Evolutionary conservation across 169 alveolate species (phyloP).

Genomic region (Babesia bigemina): DNA sequence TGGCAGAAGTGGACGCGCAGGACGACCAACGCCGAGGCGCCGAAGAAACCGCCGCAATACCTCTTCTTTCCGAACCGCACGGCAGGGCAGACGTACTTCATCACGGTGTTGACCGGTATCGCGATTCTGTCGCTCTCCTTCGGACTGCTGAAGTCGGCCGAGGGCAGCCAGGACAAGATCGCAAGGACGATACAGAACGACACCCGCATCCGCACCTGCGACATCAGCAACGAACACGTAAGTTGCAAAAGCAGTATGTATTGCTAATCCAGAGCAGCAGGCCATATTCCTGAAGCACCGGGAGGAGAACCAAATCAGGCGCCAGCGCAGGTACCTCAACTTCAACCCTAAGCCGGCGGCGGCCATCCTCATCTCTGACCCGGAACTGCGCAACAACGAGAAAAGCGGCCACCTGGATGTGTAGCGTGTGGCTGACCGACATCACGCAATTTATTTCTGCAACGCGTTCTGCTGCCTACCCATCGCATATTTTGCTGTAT

Average conservation of each 20-base stretch:
- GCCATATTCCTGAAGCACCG: constrained; percentile 21
- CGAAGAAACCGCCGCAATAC: constrained; percentile 40
- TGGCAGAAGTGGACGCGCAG: constrained; percentile 68
- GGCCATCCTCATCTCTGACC: constrained; percentile 41
- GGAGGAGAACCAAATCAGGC: constrained; percentile 25
- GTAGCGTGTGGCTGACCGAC: too few species aligned
- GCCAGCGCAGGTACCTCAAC: constrained; percentile 17
- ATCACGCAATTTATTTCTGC: too few species aligned
- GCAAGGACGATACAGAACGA: not conserved
- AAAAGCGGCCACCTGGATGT: constrained; percentile 22
- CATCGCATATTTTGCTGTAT: too few species aligned
- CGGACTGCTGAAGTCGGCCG: constrained; percentile 29
- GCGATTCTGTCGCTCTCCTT: constrained; percentile 55
- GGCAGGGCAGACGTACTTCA: constrained; percentile 54
- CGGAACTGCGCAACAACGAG: constrained; percentile 36
- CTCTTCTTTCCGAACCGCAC: constrained; percentile 63
- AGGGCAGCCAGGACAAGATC: constrained; percentile 20
- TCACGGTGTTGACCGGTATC: constrained; percentile 47
- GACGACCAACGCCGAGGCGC: constrained; percentile 11
- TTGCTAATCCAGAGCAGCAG: not conserved
- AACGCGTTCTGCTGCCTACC: too few species aligned
- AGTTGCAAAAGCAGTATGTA: not conserved
- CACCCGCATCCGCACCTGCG: constrained; percentile 14
- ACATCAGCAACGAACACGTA: constrained; percentile 28
- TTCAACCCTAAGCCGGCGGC: constrained; percentile 32